Base-by-base conservation (phyloP, 306 rosid genomes). In the Castanopsis chinensis region DNA sequence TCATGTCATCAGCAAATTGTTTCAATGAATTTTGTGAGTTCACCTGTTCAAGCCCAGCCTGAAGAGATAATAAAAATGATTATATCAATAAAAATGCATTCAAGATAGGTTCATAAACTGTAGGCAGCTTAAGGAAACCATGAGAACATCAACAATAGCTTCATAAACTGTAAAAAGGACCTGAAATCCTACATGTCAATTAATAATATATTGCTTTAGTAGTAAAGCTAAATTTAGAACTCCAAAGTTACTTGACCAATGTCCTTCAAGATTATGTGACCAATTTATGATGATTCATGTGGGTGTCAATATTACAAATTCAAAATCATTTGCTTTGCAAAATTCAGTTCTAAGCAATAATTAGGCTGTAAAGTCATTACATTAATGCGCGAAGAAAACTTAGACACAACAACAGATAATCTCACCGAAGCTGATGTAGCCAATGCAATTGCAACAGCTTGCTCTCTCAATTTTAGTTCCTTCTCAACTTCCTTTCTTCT, bases 401-500 rank as follows among this genome's bases (percentile, higher is more conserved):
- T 68, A 37, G 49, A 69, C 45, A 67, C 9, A 71, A 75, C 57
- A 72, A 70, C 49, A 59, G 61, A 64, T 55, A 71, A 77, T 82
- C 97, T 91, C 83, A 95, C 98, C 74, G 93, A 81, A 45, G 92
- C 76, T 70, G 97, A 84, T 35, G 99, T 83, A 69, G 94, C 94
- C 89, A 96, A 86, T 81, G 93, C 83, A 80, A 85, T 71, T 49
- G 90, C 83, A 65, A 74, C 88, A 58, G 85, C 89, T 89, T 96
- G 98, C 84, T 96, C 99, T 86, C 99, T 93, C 87, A 85, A 80
- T 86, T 86, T 93, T 20, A 92, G 90, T 81, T 96, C 99, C 82
- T 93, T 93, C 88, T 96, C 99, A 71, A 84, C 87, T 86, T 96
- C 99, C 88, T 90, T 96, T 86, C 94, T 90, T 71, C 92, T 86